phyloP scores from a whole-genome alignment of 2,329 filamentous ascomycete species.

The Fonsecaea multimorphosa region DNA sequence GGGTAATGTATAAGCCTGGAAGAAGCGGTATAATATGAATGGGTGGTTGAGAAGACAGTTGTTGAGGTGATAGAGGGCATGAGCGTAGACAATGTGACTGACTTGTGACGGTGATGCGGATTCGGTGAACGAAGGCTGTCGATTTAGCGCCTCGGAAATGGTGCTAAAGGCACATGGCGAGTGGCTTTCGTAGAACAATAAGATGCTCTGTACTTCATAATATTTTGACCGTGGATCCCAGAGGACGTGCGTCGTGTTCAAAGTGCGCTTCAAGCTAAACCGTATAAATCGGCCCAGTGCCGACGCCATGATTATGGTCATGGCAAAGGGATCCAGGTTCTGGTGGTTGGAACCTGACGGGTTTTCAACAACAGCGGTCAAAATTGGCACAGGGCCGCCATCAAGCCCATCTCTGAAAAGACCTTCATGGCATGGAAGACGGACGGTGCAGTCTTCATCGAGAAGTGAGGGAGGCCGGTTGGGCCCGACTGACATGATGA shows the following conservation, averaged over 20 bases:
- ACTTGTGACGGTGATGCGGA: background rate
- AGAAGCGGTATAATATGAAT: constrained; percentile 43
- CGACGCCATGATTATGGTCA: constrained; percentile 24
- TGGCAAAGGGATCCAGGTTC: constrained; percentile 20
- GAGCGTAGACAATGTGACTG: constrained; percentile 44
- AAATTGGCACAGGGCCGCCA: constrained; percentile 15
- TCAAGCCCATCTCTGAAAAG: constrained; percentile 17
- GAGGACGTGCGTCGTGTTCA: constrained; percentile 13
- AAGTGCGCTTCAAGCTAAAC: constrained; percentile 18
- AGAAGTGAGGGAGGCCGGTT: constrained; percentile 85
- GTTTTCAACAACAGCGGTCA: constrained; percentile 15
- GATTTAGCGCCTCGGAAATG: constrained; percentile 1
- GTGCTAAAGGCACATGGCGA: constrained; percentile 18
- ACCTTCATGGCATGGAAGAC: constrained; percentile 32
- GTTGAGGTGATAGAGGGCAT: constrained; percentile 45
- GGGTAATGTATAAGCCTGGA: constrained; percentile 40
- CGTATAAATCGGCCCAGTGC: constrained; percentile 24
- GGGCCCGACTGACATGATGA: constrained; percentile 87
- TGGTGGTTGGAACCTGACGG: constrained; percentile 1
- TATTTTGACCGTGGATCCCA: constrained; percentile 28
- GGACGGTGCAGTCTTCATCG: constrained; percentile 54
- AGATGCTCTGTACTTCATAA: constrained; percentile 20
- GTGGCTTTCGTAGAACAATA: constrained; percentile 20
- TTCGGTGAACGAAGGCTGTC: background rate
- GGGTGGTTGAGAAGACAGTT: constrained; percentile 49